Evolutionary conservation across 352 stramenopile genomes (phyloP).

Genomic region (Globisporangium apiculatum): DNA sequence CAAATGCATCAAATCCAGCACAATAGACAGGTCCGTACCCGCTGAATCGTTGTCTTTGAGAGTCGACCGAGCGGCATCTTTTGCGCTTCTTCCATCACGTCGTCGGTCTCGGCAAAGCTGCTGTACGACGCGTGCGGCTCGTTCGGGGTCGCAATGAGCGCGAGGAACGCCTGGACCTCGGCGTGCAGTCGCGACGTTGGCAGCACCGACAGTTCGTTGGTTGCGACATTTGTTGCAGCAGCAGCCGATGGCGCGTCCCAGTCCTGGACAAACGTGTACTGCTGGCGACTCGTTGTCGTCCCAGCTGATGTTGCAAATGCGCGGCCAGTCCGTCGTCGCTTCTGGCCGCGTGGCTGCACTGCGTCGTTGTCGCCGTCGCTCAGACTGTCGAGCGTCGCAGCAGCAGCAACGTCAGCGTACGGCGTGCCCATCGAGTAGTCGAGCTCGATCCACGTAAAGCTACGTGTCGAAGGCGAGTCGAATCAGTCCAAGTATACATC

Average conservation of each 20-base stretch:
- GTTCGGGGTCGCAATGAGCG: slow-evolving; percentile 18
- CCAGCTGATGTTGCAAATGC: background rate
- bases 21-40: slow-evolving; percentile 18
- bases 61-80: slow-evolving; percentile 44
- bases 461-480: slow-evolving; percentile 9
- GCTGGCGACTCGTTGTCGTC: background rate
- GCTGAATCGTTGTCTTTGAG: slow-evolving; percentile 53
- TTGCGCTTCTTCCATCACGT: slow-evolving; percentile 34
- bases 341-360: slow-evolving; percentile 3
- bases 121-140: slow-evolving; percentile 19
- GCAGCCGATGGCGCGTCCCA: slow-evolving; percentile 3
- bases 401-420: slow-evolving; percentile 36
- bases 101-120: slow-evolving; percentile 27
- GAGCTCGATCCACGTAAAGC: slow-evolving; percentile 68
- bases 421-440: slow-evolving; percentile 42
- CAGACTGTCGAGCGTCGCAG: slow-evolving; percentile 14
- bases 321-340: slow-evolving; percentile 10
- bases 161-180: slow-evolving; percentile 41
- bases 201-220: background rate
- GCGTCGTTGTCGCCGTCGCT: slow-evolving; percentile 22
- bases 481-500: background rate
- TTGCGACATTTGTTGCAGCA: background rate
- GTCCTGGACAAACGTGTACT: slow-evolving; percentile 8
- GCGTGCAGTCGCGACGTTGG: slow-evolving; percentile 34
- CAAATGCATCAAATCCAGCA: too few species aligned